These are phyloP conservation scores for Metahyphopichia silvanorum DNA, from an alignment of 805 yeast species.

Conservation along the genomic window DNA sequence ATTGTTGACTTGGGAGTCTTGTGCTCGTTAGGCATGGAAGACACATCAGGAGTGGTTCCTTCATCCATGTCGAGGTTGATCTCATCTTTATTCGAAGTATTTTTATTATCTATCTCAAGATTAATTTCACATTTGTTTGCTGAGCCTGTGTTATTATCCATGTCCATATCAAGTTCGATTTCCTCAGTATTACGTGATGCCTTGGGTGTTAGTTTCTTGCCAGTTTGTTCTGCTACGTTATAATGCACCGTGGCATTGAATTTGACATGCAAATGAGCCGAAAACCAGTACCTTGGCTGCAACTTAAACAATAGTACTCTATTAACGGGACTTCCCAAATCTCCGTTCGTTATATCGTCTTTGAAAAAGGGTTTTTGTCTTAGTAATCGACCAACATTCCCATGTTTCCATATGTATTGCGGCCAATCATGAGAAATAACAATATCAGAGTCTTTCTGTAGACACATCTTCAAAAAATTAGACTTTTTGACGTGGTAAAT, in stretches of 20 bases:
- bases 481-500: constrained; percentile 72
- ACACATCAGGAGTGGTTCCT: constrained; percentile 2
- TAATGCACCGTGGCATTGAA: constrained; percentile 58
- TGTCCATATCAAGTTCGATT: not conserved
- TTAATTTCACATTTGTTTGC: not conserved
- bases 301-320: constrained; percentile 50
- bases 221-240: constrained; percentile 13
- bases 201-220: constrained; percentile 11
- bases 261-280: constrained; percentile 83
- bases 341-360: constrained; percentile 54
- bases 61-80: constrained; percentile 22
- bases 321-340: constrained; percentile 72
- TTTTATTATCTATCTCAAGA: not conserved
- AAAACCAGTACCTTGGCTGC: constrained; percentile 75
- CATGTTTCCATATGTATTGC: constrained; percentile 63
- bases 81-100: constrained; percentile 17
- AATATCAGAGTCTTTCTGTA: constrained; percentile 44
- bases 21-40: not conserved
- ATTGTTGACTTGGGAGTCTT: constrained; percentile 23
- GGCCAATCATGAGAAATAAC: constrained; percentile 96
- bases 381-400: constrained; percentile 52
- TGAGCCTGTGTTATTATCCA: not conserved
- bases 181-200: constrained; percentile 5
- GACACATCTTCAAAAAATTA: constrained; percentile 55
- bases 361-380: constrained; percentile 63